Evolutionary conservation across 2,329 filamentous ascomycete species (phyloP).

Genomic region (Lachnellula arida): DNA sequence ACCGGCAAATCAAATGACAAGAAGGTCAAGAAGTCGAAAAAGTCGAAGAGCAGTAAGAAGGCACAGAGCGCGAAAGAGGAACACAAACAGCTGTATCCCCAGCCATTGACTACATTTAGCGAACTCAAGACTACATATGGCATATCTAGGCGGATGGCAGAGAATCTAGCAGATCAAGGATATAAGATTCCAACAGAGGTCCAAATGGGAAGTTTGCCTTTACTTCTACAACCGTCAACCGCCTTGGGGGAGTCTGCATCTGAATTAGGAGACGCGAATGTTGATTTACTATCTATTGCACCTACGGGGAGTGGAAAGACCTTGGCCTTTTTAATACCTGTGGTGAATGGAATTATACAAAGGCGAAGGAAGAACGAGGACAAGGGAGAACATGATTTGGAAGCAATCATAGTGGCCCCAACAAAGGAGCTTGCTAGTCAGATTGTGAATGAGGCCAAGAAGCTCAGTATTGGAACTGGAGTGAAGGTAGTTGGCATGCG

Average conservation of each 20-base stretch:
- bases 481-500: conserved; percentile 77
- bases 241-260: conserved; percentile 40
- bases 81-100: conserved; percentile 63
- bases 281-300: conserved; percentile 83
- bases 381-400: conserved; percentile 48
- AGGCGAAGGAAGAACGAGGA: conserved; percentile 37
- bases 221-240: conserved; percentile 59
- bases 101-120: conserved; percentile 72
- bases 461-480: conserved; percentile 71
- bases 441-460: conserved; percentile 81
- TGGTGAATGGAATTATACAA: conserved; percentile 70
- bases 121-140: conserved; percentile 67
- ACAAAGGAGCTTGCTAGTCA: conserved; percentile 76
- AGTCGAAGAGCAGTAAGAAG: conserved; percentile 47
- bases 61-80: conserved; percentile 42
- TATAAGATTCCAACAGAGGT: conserved; percentile 90
- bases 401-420: conserved; percentile 69
- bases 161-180: conserved; percentile 79
- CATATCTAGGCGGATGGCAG: conserved; percentile 67
- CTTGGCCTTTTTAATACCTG: conserved; percentile 82
- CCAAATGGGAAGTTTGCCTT: conserved; percentile 78
- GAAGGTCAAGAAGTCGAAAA: conserved; percentile 44
- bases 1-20: conserved; percentile 37
- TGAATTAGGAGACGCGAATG: conserved; percentile 29
- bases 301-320: conserved; percentile 98